Percentiles rank a stretch among this genome's conserved stretches.
These are phyloP conservation scores for Gnomoniopsis sp. DNA, from an alignment of 2,329 filamentous ascomycete species.

Conservation along the genomic window DNA sequence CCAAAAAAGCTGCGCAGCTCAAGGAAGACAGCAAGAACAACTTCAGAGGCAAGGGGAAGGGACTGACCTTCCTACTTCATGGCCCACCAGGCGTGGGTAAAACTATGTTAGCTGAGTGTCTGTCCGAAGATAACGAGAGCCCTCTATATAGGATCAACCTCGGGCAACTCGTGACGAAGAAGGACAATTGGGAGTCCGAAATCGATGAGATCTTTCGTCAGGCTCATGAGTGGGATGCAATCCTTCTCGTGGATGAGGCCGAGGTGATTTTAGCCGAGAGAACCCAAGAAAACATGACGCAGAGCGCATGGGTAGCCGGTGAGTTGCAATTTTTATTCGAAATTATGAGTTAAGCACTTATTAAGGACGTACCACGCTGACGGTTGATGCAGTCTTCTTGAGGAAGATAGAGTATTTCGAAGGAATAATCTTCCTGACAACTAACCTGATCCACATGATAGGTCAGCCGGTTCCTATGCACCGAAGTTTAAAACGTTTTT, in stretches of 20 bases:
- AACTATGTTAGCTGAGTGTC: background rate
- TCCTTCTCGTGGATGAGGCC: conserved; percentile 6
- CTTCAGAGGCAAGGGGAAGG: background rate
- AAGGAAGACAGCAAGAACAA: background rate
- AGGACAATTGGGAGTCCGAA: background rate
- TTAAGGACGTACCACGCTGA: too few relatives aligned
- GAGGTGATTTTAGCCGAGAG: conserved; percentile 2
- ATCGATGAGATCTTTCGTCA: background rate
- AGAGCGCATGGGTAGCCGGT: background rate
- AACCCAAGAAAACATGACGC: background rate
- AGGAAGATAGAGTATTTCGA: conserved; percentile 1
- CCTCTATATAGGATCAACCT: conserved; percentile 1
- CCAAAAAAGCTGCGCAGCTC: background rate
- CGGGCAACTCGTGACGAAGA: background rate
- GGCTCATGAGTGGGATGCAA: conserved; percentile 2
- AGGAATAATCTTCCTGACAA: background rate
- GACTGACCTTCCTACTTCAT: background rate
- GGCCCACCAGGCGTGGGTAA: background rate
- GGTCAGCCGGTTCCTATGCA: background rate
- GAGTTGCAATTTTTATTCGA: background rate
- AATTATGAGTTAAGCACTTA: too few relatives aligned
- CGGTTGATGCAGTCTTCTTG: background rate
- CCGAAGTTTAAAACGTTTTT: background rate
- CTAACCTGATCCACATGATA: conserved; percentile 1
- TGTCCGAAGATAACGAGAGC: background rate